Evolutionary conservation across 129 eudicot species (phyloP), one percentile per base, ranked within the genome.

Genomic region (Centella asiatica): DNA sequence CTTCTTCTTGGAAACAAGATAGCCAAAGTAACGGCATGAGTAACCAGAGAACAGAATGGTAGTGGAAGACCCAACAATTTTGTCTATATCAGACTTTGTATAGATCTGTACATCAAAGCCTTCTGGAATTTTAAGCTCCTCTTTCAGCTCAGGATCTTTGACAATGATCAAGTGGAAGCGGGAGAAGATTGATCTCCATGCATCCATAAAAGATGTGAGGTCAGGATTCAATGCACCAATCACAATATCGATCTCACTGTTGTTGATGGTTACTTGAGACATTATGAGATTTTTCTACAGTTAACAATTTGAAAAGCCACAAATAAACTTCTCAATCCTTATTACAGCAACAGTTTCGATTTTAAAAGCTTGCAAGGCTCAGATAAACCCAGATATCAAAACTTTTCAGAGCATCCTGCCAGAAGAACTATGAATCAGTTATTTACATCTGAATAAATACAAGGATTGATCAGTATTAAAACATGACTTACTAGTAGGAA

Each of bases 1-100:
- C 66, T 87, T 87, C 47, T 77, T 93, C 11, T 74, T 71, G 39
- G 96, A 87, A 28, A 93, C 66, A 20, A 93, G 95, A 65, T 93
- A 93, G 68, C 99, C 99, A 69, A 87, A 87, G 68, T 93, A 87
- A n/a, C 99, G 90, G 67, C 92, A 85, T 2, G 99, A 74, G 71
- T 93, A 93, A 67, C 99, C 99, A 47, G 92, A 69, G 57, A 93
- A 93, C 24, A 84, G 78, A 61, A 74, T 37, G 45, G 87, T 44
- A 4, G 64, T 69, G 56, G 83, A 32, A 28, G 90, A 42, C 34
- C 96, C 96, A 34, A 81, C 77, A 20, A 72, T 32, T 46, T 72
- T 64, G 62, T 78, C 80, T 44, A 93, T 87, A 65, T 87, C 95
- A 27, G 83, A 22, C 73, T 87, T 84, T 9, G 88, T 64, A 69